These are phyloP conservation scores for Kuraishia floccosa DNA, from an alignment of 805 yeast species.

Conservation along the genomic window DNA sequence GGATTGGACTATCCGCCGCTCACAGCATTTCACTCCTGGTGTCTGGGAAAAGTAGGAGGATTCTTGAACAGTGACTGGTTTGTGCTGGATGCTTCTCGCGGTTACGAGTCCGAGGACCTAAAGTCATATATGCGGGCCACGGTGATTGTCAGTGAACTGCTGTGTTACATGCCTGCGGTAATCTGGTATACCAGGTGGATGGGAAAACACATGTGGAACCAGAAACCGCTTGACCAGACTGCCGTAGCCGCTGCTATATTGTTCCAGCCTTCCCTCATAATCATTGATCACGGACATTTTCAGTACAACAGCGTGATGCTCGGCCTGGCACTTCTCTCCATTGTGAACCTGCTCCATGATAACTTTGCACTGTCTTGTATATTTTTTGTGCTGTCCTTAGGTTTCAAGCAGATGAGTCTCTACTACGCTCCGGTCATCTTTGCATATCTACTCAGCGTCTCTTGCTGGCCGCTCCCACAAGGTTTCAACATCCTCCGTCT, in stretches of 20 bases:
- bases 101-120: conserved; percentile 53
- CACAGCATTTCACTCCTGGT: conserved; percentile 86
- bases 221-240: conserved; percentile 63
- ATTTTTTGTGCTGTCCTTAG: conserved; percentile 65
- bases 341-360: conserved; percentile 54
- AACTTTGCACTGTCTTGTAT: conserved; percentile 59
- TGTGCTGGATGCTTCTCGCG: conserved; percentile 60
- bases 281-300: conserved; percentile 96
- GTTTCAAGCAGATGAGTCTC: conserved; percentile 92
- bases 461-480: conserved; percentile 17
- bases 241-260: conserved; percentile 70
- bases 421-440: conserved; percentile 89
- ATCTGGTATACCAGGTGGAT: conserved; percentile 59
- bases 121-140: conserved; percentile 82
- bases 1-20: conserved; percentile 96
- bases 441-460: conserved; percentile 57
- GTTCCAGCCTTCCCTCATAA: conserved; percentile 70
- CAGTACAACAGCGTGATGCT: conserved; percentile 94
- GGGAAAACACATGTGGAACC: conserved; percentile 39
- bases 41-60: conserved; percentile 64
- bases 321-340: conserved; percentile 64
- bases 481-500: conserved; percentile 45
- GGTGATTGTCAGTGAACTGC: conserved; percentile 62
- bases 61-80: conserved; percentile 67
- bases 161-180: conserved; percentile 73